These are phyloP conservation scores for Austropuccinia psidii DNA, from an alignment of 1,284 basidiomycete genomes.

Conservation along the genomic window DNA sequence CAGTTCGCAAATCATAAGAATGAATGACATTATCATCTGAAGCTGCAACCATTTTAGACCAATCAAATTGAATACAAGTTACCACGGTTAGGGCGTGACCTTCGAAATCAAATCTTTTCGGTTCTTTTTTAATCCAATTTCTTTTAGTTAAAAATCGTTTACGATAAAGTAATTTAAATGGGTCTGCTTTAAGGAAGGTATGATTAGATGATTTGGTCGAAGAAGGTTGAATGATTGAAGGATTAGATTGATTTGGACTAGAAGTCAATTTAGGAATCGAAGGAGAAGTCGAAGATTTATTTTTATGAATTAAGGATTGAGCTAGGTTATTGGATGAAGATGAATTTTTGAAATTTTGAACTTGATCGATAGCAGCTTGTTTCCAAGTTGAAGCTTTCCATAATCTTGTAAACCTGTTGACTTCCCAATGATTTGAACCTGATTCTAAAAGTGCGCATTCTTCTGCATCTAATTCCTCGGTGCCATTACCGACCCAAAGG, in stretches of 20 bases:
- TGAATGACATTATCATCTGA: slow-evolving; percentile 74
- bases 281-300: neutral
- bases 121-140: slow-evolving; percentile 63
- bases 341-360: neutral
- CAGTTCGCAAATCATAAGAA: slow-evolving; percentile 74
- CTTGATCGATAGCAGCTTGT: neutral
- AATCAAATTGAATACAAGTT: slow-evolving; percentile 86
- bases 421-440: slow-evolving; percentile 38
- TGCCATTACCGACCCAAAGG: slow-evolving; percentile 74
- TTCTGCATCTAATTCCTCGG: slow-evolving; percentile 45
- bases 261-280: too few relatives aligned
- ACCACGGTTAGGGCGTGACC: slow-evolving; percentile 83
- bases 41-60: slow-evolving; percentile 84
- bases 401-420: slow-evolving; percentile 38
- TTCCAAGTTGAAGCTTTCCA: slow-evolving; percentile 22
- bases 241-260: neutral
- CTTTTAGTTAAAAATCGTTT: slow-evolving; percentile 68
- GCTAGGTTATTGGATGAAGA: neutral
- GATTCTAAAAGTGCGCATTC: slow-evolving; percentile 30
- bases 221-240: neutral
- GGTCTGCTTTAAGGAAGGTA: slow-evolving; percentile 57
- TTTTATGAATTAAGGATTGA: too few relatives aligned
- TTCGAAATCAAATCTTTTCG: slow-evolving; percentile 64
- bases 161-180: slow-evolving; percentile 78
- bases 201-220: neutral